phyloP scores from a whole-genome alignment of 306 rosid species.

The Malus domestica region DNA sequence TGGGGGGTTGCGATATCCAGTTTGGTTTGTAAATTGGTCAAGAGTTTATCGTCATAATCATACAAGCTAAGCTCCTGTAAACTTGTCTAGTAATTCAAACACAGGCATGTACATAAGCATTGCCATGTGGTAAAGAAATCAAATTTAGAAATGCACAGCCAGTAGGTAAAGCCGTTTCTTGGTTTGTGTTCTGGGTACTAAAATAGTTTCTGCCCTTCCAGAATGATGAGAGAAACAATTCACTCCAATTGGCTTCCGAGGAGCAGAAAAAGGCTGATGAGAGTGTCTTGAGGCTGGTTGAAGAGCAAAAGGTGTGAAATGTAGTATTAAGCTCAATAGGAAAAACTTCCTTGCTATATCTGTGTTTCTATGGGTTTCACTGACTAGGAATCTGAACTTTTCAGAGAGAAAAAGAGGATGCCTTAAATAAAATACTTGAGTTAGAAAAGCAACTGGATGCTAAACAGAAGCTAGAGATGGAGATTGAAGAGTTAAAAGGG shows the following conservation, averaged over 20 bases:
- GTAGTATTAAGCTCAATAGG: slow-evolving; percentile 7
- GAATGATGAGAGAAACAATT: slow-evolving; percentile 74
- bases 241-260: slow-evolving; percentile 71
- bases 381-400: slow-evolving; percentile 18
- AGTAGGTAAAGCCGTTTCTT: background rate
- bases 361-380: background rate
- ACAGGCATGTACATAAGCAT: background rate
- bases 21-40: background rate
- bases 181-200: slow-evolving; percentile 15
- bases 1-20: background rate
- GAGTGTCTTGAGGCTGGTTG: slow-evolving; percentile 74
- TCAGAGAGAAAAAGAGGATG: slow-evolving; percentile 87
- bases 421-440: slow-evolving; percentile 64
- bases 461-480: slow-evolving; percentile 91
- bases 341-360: background rate
- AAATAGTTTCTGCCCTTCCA: slow-evolving; percentile 16
- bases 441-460: slow-evolving; percentile 84
- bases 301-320: slow-evolving; percentile 70
- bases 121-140: background rate
- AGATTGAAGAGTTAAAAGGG: slow-evolving; percentile 84
- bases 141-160: background rate
- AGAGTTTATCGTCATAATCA: background rate
- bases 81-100: background rate
- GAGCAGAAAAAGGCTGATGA: slow-evolving; percentile 81
- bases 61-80: background rate